Evolutionary conservation across 2,329 filamentous ascomycete genomes (phyloP).

Genomic region (Botrytis squamosa): DNA sequence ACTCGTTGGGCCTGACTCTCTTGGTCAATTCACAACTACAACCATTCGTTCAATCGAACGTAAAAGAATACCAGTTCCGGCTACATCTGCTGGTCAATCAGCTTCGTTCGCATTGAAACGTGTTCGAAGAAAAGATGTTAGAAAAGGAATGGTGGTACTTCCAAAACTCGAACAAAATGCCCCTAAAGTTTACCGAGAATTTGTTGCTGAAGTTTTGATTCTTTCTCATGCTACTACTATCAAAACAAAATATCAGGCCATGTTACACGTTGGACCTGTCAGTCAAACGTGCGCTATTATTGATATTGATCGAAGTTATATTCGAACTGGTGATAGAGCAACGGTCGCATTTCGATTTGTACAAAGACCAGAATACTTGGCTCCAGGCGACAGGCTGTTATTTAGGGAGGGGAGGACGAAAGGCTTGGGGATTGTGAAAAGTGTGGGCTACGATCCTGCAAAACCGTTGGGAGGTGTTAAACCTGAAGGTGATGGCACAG

Average conservation of each 20-base stretch:
- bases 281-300: slow-evolving; percentile 97
- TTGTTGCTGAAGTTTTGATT: slow-evolving; percentile 88
- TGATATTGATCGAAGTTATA: slow-evolving; percentile 93
- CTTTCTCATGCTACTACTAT: slow-evolving; percentile 96
- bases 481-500: slow-evolving; percentile 5
- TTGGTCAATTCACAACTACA: slow-evolving; percentile 86
- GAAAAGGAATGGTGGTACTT: slow-evolving; percentile 97
- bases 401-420: slow-evolving; percentile 96
- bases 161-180: slow-evolving; percentile 72
- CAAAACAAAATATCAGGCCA: slow-evolving; percentile 94
- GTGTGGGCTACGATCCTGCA: slow-evolving; percentile 76
- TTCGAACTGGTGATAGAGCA: slow-evolving; percentile 91
- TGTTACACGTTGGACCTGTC: slow-evolving; percentile 94
- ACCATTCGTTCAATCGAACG: slow-evolving; percentile 90
- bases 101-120: slow-evolving; percentile 89
- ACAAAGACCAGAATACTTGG: slow-evolving; percentile 88
- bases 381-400: slow-evolving; percentile 81
- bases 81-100: slow-evolving; percentile 86
- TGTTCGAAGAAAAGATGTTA: slow-evolving; percentile 83
- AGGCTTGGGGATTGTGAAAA: slow-evolving; percentile 90
- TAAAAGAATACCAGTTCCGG: slow-evolving; percentile 85
- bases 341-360: slow-evolving; percentile 93
- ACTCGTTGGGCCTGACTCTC: slow-evolving; percentile 82
- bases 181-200: slow-evolving; percentile 72
- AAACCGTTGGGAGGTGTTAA: slow-evolving; percentile 44